These are phyloP conservation scores for Amanita phalloides DNA, from an alignment of 768 basidiomycete genomes.

Conservation along the genomic window DNA sequence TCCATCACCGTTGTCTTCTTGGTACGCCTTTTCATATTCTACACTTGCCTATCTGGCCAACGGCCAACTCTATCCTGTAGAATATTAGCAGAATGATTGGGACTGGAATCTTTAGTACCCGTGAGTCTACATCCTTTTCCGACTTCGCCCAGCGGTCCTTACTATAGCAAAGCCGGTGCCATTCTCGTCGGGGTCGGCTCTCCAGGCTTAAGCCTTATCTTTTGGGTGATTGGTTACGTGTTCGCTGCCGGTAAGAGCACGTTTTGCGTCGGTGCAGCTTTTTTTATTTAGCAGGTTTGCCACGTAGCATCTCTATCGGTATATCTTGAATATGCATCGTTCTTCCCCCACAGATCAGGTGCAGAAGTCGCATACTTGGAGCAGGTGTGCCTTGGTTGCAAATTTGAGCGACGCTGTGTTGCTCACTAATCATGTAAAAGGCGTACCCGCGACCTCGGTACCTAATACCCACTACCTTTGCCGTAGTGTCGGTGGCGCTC, in stretches of 20 bases:
- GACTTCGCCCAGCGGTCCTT: background rate
- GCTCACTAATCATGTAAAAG: slow-evolving; percentile 10
- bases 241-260: slow-evolving; percentile 21
- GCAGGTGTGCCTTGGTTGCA: slow-evolving; percentile 16
- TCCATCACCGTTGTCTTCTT: slow-evolving; percentile 17
- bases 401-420: background rate
- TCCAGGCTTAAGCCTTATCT: slow-evolving; percentile 26
- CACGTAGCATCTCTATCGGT: slow-evolving; percentile 21
- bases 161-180: slow-evolving; percentile 18
- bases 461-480: slow-evolving; percentile 32
- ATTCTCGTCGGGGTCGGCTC: slow-evolving; percentile 26
- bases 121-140: slow-evolving; percentile 8
- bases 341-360: slow-evolving; percentile 38
- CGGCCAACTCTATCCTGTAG: slow-evolving; percentile 7
- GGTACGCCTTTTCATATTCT: slow-evolving; percentile 7
- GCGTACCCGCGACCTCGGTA: slow-evolving; percentile 32
- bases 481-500: slow-evolving; percentile 26
- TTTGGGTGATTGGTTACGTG: slow-evolving; percentile 28
- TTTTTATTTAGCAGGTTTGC: background rate
- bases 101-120: slow-evolving; percentile 24
- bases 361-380: slow-evolving; percentile 39
- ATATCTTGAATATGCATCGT: slow-evolving; percentile 34
- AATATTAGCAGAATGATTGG: slow-evolving; percentile 28
- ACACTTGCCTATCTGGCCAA: background rate
- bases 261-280: background rate